Evolutionary conservation across 1,284 basidiomycete species (phyloP), one percentile per base, ranked within the genome.

Genomic region (Cryptococcus maquisensis): DNA sequence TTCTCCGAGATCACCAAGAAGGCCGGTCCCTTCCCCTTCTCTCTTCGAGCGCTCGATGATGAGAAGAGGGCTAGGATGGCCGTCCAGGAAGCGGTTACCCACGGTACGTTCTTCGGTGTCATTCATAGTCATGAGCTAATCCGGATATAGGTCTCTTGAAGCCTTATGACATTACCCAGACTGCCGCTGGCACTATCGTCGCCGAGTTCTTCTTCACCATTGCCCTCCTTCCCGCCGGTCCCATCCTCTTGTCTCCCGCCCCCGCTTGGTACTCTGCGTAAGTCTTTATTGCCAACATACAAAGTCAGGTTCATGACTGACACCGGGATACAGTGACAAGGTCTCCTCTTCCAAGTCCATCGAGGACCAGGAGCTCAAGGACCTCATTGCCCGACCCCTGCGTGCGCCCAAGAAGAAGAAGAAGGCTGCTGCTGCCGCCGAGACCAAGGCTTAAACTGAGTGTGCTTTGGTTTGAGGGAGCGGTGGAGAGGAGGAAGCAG

Each of bases 1-100:
- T 97, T 96, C 79, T 88, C 88, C 49, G 95, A 98, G 78, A 90
- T 98, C 68, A 89, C 95, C 78, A 95, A 94, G 82, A 98, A 97
- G 65, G 90, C 95, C 36, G 95, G 94, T 26, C 83, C 90, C 7
- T 98, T 98, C 86, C 95, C 95, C 43, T 97, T 98, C 83, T 97
- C 94, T 71, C 83, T 98, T 59, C 88, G 95, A 62, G 82, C 83
- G 51, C 82, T 98, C 58, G 95, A 97, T 58, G 94, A 98, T 71
- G 93, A 97, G 81, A 92, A 94, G 79, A 84, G 90, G 54, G 88
- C 92, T 21, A 86, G 93, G 52, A 87, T 98, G 83, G 95, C 95
- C 67, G 83, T 98, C 36, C 88, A 91, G 76, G 95, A 98, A 79
- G 94, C 94, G 56, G 90, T 92, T 44, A 87, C 94, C 74, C 95